These are phyloP conservation scores for Lachancea sp. DNA, from an alignment of 805 yeast species.

Conservation along the genomic window DNA sequence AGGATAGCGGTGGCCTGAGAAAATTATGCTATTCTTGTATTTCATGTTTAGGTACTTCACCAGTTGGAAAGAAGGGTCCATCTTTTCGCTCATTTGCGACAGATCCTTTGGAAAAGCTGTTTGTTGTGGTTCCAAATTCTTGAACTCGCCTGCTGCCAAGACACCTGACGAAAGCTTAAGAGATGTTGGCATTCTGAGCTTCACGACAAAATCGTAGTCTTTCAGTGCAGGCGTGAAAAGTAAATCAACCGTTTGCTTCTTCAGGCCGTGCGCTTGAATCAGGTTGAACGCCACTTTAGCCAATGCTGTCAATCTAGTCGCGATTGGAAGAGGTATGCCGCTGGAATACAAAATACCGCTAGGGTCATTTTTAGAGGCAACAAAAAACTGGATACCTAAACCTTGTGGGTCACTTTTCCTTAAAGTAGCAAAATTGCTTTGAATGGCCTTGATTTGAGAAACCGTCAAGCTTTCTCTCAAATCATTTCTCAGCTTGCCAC, in stretches of 20 bases:
- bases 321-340: conserved; percentile 61
- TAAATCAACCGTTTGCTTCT: conserved; percentile 40
- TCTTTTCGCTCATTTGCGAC: conserved; percentile 39
- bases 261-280: conserved; percentile 41
- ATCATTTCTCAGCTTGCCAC: conserved; percentile 36
- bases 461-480: conserved; percentile 58
- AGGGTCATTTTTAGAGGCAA: conserved; percentile 79
- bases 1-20: conserved; percentile 53
- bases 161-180: conserved; percentile 50
- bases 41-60: conserved; percentile 54
- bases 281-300: conserved; percentile 66
- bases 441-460: conserved; percentile 54
- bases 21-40: conserved; percentile 61
- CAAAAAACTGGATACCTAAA: conserved; percentile 68
- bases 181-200: conserved; percentile 42
- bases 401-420: conserved; percentile 80
- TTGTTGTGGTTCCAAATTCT: conserved; percentile 42
- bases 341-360: conserved; percentile 81
- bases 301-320: conserved; percentile 81
- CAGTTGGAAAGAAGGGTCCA: conserved; percentile 57
- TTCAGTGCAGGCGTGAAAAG: conserved; percentile 75
- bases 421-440: conserved; percentile 56
- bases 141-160: conserved; percentile 47
- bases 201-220: conserved; percentile 79
- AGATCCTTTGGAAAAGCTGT: conserved; percentile 33